phyloP scores from a whole-genome alignment of 2,329 filamentous ascomycete species.

The Neophaeococcomyces aloes region DNA sequence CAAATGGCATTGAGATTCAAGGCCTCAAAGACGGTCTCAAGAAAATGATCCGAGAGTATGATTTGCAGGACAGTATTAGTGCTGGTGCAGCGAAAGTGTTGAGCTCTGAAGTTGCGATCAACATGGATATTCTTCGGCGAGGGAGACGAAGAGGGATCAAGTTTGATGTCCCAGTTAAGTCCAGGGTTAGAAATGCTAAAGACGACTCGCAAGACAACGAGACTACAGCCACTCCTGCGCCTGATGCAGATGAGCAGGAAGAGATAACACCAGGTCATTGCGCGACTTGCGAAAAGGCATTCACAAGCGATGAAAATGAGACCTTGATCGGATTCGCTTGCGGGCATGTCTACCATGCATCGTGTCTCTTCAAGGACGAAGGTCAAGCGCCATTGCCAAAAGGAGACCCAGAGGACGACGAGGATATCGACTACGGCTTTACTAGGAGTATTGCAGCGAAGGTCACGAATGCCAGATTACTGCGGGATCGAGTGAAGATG shows the following conservation, averaged over 20 bases:
- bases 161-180: constrained; percentile 57
- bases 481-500: constrained; percentile 58
- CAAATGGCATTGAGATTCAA: constrained; percentile 84
- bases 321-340: constrained; percentile 57
- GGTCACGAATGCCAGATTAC: constrained; percentile 70
- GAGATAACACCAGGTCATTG: constrained; percentile 16
- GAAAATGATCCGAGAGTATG: constrained; percentile 88
- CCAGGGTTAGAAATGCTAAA: not conserved
- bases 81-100: constrained; percentile 80
- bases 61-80: constrained; percentile 87
- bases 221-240: not conserved
- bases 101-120: constrained; percentile 72
- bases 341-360: constrained; percentile 57
- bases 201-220: not conserved
- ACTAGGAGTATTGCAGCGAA: constrained; percentile 63
- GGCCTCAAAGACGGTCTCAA: constrained; percentile 79
- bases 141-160: constrained; percentile 80
- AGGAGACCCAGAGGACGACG: constrained; percentile 13
- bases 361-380: constrained; percentile 44
- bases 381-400: constrained; percentile 8
- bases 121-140: constrained; percentile 67
- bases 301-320: constrained; percentile 36
- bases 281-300: constrained; percentile 15
- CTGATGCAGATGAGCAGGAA: constrained; percentile 3
- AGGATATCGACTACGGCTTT: constrained; percentile 23